Conservation (phyloP, 2,329 filamentous ascomycete species). For the Sphaerulina vaccinii region DNA sequence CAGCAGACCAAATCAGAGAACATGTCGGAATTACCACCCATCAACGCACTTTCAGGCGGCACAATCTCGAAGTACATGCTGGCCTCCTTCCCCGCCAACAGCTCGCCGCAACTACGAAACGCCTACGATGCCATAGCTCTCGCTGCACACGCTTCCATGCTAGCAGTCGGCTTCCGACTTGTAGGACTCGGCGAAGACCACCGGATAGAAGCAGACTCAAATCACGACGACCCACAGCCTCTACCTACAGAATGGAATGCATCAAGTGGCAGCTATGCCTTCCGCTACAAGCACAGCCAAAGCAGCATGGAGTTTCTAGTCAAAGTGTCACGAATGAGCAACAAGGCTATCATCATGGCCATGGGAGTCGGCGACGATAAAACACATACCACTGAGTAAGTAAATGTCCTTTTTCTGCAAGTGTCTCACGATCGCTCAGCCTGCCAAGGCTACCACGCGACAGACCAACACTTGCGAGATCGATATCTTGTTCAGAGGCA, state of each 20-base stretch:
- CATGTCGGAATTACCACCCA: constrained; percentile 21
- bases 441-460: too few species aligned
- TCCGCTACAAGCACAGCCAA: constrained; percentile 82
- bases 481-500: too few species aligned
- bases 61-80: constrained; percentile 47
- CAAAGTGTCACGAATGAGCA: constrained; percentile 77
- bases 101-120: constrained; percentile 55
- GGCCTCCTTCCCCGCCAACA: constrained; percentile 42
- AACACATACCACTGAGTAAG: constrained; percentile 74
- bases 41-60: constrained; percentile 46
- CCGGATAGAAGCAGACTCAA: constrained; percentile 48
- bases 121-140: constrained; percentile 82
- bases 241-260: constrained; percentile 81
- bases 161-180: constrained; percentile 75
- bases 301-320: constrained; percentile 82
- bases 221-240: constrained; percentile 52
- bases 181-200: constrained; percentile 83
- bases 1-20: too few species aligned
- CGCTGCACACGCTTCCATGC: constrained; percentile 79
- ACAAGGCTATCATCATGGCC: constrained; percentile 79
- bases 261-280: constrained; percentile 67
- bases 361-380: constrained; percentile 77
- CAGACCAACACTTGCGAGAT: too few species aligned
- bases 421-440: too few species aligned
- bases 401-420: too few species aligned